phyloP scores from a whole-genome alignment of 164 flowering plant genomes.

The Warburgia ugandensis region DNA sequence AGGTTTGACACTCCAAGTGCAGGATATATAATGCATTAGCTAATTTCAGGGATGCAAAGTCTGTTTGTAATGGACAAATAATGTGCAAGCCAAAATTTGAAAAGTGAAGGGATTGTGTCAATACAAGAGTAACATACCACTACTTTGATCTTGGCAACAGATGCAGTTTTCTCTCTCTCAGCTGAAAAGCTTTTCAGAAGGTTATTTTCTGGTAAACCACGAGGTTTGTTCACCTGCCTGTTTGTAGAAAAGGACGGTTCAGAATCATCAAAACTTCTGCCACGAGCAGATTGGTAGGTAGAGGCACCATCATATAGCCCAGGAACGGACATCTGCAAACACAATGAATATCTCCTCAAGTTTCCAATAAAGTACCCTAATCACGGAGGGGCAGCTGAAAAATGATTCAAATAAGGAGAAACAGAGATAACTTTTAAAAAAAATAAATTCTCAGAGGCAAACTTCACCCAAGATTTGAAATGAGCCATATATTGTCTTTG shows the following conservation, averaged over 20 bases:
- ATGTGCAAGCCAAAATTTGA: background rate
- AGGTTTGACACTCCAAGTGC: too few relatives aligned
- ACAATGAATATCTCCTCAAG: background rate
- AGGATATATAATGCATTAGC: too few relatives aligned
- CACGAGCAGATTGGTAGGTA: slow-evolving; percentile 37
- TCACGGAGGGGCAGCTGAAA: background rate
- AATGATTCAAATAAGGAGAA: background rate
- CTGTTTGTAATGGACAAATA: background rate
- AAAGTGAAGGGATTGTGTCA: background rate
- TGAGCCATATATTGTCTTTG: too few relatives aligned
- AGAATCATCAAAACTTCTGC: slow-evolving; percentile 75
- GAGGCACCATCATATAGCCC: slow-evolving; percentile 34
- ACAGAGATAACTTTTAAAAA: too few relatives aligned
- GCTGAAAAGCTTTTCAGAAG: slow-evolving; percentile 42
- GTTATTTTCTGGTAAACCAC: slow-evolving; percentile 43
- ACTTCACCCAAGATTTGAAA: too few relatives aligned
- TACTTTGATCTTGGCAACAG: slow-evolving; percentile 86
- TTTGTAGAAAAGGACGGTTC: slow-evolving; percentile 39
- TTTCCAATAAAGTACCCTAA: background rate
- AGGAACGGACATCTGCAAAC: slow-evolving; percentile 42
- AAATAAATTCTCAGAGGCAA: too few relatives aligned
- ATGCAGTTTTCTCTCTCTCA: slow-evolving; percentile 57
- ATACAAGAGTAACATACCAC: slow-evolving; percentile 45
- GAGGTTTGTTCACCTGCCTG: slow-evolving; percentile 38
- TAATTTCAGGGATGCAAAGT: background rate